Evolutionary conservation across 2,329 filamentous ascomycete genomes (phyloP).

Genomic region (Penicillium sp.): DNA sequence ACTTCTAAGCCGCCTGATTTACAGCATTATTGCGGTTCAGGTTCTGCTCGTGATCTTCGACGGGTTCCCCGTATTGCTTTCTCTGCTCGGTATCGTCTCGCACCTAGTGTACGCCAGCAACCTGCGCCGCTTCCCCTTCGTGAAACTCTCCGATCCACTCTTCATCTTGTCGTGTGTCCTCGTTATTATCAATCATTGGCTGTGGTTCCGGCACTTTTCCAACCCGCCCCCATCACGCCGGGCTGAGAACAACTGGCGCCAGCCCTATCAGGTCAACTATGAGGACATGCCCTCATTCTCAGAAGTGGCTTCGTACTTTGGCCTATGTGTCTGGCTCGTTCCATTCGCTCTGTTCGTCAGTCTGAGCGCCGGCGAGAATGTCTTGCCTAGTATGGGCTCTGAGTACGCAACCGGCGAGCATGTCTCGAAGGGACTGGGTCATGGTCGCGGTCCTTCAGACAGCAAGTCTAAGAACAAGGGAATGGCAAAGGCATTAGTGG

Average conservation of each 20-base stretch:
- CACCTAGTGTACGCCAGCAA: conserved; percentile 89
- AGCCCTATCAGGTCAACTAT: conserved; percentile 44
- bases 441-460: conserved; percentile 27
- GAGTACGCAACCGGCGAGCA: conserved; percentile 62
- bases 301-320: conserved; percentile 94
- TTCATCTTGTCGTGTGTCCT: conserved; percentile 82
- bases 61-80: conserved; percentile 75
- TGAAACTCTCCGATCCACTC: conserved; percentile 81
- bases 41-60: conserved; percentile 74
- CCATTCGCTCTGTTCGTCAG: conserved; percentile 95
- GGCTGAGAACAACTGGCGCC: conserved; percentile 33
- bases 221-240: conserved; percentile 49
- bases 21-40: conserved; percentile 72
- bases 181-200: conserved; percentile 84
- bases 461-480: conserved; percentile 52
- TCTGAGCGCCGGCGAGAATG: conserved; percentile 89
- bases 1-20: conserved; percentile 80
- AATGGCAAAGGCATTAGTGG: conserved; percentile 63
- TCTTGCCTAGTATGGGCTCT: conserved; percentile 85
- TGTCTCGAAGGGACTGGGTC: conserved; percentile 25
- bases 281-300: conserved; percentile 72
- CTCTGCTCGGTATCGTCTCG: conserved; percentile 70
- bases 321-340: conserved; percentile 92
- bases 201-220: conserved; percentile 95
- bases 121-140: conserved; percentile 70